A percentile compares a stretch with the other conserved stretches of the same genome.
Evolutionary conservation across 2,329 filamentous ascomycete genomes (phyloP).

Genomic region (Cladophialophora chaetospira): DNA sequence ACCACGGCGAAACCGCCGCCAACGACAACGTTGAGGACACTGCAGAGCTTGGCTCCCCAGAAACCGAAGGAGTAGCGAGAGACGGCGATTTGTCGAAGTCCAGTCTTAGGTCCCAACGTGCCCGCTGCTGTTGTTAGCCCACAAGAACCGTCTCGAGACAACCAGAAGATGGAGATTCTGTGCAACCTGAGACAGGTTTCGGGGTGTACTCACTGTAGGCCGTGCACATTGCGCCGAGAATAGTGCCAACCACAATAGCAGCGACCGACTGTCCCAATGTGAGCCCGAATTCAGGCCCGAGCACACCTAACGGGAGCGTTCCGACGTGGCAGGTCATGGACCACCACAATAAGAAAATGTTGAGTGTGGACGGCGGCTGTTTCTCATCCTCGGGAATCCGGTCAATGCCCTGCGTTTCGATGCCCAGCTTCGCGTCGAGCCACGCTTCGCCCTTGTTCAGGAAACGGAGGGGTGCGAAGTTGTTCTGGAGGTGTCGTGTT

Average conservation of each 20-base stretch:
- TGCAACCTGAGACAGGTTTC: no score
- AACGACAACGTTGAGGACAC: slow-evolving; percentile 36
- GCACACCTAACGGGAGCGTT: slow-evolving; percentile 44
- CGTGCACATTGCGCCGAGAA: slow-evolving; percentile 45
- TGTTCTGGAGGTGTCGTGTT: slow-evolving; percentile 27
- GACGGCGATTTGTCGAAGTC: slow-evolving; percentile 36
- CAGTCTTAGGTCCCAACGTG: slow-evolving; percentile 47
- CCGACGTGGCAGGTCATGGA: slow-evolving; percentile 47
- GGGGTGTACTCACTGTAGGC: no score
- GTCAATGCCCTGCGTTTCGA: slow-evolving; percentile 53
- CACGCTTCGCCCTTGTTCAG: slow-evolving; percentile 39
- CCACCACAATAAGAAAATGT: slow-evolving; percentile 50
- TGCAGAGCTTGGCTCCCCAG: slow-evolving; percentile 38
- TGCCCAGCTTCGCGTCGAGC: slow-evolving; percentile 49
- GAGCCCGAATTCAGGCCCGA: slow-evolving; percentile 54
- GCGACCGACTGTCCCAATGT: slow-evolving; percentile 47
- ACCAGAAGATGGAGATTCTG: no score
- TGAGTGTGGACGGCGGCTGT: slow-evolving; percentile 44
- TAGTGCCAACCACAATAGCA: slow-evolving; percentile 44
- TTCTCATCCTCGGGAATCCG: slow-evolving; percentile 50
- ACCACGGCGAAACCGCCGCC: slow-evolving; percentile 38
- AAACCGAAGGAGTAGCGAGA: slow-evolving; percentile 37
- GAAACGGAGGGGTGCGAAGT: slow-evolving; percentile 25
- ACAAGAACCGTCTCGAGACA: no score
- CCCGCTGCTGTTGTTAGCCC: no score